Base-by-base conservation (phyloP, 305 asterid genomes). In the Fraxinus xanthoxyloides region DNA sequence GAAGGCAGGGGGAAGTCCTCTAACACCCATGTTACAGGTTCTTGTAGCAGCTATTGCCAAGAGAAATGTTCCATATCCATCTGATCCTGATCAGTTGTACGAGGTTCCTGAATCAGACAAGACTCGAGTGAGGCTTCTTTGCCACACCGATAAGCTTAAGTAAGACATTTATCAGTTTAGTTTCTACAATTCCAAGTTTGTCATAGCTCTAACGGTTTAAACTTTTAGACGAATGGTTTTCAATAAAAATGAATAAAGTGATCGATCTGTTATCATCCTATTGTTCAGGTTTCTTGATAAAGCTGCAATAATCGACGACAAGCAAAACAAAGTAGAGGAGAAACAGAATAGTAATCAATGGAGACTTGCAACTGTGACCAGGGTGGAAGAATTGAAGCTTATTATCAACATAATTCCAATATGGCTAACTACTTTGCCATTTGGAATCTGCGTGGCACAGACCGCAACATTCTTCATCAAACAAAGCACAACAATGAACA, bases 401-500 rank as follows among this genome's bases (percentile, higher is more conserved):
- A 72, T 94, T 0, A 78, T 93, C 77, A 95, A 90, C 91, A 84
- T 92, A 91, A 85, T 92, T 21, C 98, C 98, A 5, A 89, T 95
- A 40, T 95, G 99, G 99, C 51, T 95, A 3, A 92, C 99, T 3
- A 80, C 92, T 2, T 48, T 95, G 23, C 93, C 94, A 7, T 94
- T 94, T 78, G 98, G 98, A 2, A 87, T 94, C 0, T 88, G 95
- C 43, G 76, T 94, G 0, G 94, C 97, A n/a, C 98, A 94, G 74
- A 83, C 87, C 69, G 17, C 95, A 30, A 92, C 99, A 0, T 95
- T 95, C 90, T 94, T 92, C 90, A 89, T 92, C 88, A 94, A 95
- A 80, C 99, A 95, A 86, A 88, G 93, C 79, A 79, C 87, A 0
- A 86, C 90, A 2, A 82, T 93, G 51, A 67, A 95, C 78, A 91